Evolutionary conservation across 306 rosid species (phyloP), one percentile per base, ranked within the genome.

Genomic region (Cucurbita moschata): DNA sequence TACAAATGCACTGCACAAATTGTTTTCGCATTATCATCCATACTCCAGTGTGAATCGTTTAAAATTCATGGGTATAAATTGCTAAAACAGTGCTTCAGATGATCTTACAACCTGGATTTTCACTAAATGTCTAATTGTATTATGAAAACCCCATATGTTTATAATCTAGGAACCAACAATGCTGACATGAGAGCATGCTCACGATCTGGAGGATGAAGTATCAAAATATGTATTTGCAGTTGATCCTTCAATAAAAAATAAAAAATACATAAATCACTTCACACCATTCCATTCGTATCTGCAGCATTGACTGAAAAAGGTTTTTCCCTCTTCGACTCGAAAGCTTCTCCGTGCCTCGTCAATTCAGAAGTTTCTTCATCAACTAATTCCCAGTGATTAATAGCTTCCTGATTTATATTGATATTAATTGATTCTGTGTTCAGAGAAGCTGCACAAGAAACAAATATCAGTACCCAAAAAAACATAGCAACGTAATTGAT

Each of bases 271-370:
- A 49, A 2, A 49, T 49, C n/a, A 12, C 56, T 12, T 23, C 54
- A 54, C 86, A 87, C 96, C 91, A 76, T 78, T 83, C 79, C 82
- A 75, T 46, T 84, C 70, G 76, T 57, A 50, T 77, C 75, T 76
- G 80, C 43, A 72, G 86, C 80, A 81, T 83, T 85, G 21, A 76
- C 78, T 58, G 85, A 83, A 80, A 77, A 76, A 66, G 80, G 76
- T 56, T 81, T 74, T 21, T 79, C 89, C 59, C 77, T 81, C 75
- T 84, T 81, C 23, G 78, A 71, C 57, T 81, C 82, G 56, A 80
- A 82, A 65, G 57, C 61, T 76, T 78, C 88, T 66, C 79, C 81
- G 70, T 77, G 89, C 52, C 76, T 80, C 74, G 80, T 79, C 39
- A 76, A 71, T 47, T 81, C 83, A 60, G 83, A 82, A 75, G 72